Base-by-base conservation (phyloP, 176 grass and related monocot species). In the Raddia distichophylla region DNA sequence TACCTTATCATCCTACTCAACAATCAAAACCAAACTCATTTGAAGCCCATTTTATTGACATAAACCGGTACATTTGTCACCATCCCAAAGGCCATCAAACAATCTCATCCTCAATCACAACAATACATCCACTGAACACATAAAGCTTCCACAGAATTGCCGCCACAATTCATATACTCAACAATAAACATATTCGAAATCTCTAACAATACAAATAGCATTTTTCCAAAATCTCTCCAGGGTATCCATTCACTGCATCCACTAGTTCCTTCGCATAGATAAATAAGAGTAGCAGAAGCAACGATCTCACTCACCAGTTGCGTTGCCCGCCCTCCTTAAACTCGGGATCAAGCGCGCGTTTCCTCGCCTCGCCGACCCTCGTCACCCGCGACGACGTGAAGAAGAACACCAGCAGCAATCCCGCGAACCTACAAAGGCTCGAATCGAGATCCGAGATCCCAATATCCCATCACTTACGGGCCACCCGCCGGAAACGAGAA, bases 271-370 rank as follows among this genome's bases (percentile, higher is more conserved):
- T 0, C 12, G 17, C 17, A 75, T 6, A 77, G 42, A 42, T 2
- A 42, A 47, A 56, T 44, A 59, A 48, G 48, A 42, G 61, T 7
- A 80, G 15, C 12, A 37, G 27, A 79, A 8, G 60, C n/a, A 52
- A 50, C n/a, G 4, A 82, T 86, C n/a, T 60, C 20, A 65, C 64
- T 81, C 20, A 98, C 95, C 95, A 95, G 77, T 98, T 95, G 59
- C 86, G 90, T 75, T 91, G 88, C 14, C 92, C 95, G 11, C 95
- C 95, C 77, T 94, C 86, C 78, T 98, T 98, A 73, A 98, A 98
- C 17, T 94, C 92, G 42, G 71, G 69, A 45, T 98, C 95, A 6
- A 98, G 91, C n/a, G 45, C 85, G 40, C 86, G 84, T 78, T 98
- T 98, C 90, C 85, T 89, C 52, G 84, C 88, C 88, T 91, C 86